These are phyloP conservation scores for Elongisporangium undulatum DNA, from an alignment of 352 stramenopile genomes.

Conservation along the genomic window DNA sequence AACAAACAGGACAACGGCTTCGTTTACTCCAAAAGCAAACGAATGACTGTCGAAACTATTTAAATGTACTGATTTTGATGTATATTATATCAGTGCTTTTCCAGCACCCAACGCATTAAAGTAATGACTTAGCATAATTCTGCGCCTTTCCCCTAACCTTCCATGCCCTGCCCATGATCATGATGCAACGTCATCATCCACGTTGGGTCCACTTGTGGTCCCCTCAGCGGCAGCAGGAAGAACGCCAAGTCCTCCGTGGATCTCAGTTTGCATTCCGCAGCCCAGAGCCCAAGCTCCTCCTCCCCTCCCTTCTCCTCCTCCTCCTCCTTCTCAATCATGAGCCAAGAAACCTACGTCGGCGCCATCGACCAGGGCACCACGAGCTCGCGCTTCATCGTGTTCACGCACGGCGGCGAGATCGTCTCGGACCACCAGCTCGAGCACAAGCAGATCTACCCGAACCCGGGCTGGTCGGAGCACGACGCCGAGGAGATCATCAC, in stretches of 20 bases:
- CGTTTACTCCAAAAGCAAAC: background rate
- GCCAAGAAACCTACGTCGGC: constrained; percentile 58
- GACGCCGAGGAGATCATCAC: constrained; percentile 95
- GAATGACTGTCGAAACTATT: background rate
- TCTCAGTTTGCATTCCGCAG: constrained; percentile 39
- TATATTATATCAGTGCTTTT: background rate
- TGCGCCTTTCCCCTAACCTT: background rate
- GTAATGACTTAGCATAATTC: background rate
- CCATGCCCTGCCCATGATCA: background rate
- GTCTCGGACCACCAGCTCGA: constrained; percentile 93
- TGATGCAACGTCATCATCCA: background rate
- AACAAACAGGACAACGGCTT: background rate
- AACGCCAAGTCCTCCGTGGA: no score
- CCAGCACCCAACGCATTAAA: background rate
- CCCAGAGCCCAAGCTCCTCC: constrained; percentile 13
- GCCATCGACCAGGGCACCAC: constrained; percentile 98
- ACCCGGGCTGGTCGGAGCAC: constrained; percentile 97
- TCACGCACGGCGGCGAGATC: constrained; percentile 88
- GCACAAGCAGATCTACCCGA: constrained; percentile 95
- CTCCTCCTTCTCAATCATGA: constrained; percentile 22
- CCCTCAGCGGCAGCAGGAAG: no score
- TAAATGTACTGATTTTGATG: background rate
- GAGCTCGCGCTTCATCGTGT: constrained; percentile 95
- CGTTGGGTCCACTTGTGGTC: background rate
- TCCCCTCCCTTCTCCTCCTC: constrained; percentile 1